These are phyloP conservation scores for Hymenoscyphus scutula DNA, from an alignment of 2,329 filamentous ascomycete genomes.

Conservation along the genomic window DNA sequence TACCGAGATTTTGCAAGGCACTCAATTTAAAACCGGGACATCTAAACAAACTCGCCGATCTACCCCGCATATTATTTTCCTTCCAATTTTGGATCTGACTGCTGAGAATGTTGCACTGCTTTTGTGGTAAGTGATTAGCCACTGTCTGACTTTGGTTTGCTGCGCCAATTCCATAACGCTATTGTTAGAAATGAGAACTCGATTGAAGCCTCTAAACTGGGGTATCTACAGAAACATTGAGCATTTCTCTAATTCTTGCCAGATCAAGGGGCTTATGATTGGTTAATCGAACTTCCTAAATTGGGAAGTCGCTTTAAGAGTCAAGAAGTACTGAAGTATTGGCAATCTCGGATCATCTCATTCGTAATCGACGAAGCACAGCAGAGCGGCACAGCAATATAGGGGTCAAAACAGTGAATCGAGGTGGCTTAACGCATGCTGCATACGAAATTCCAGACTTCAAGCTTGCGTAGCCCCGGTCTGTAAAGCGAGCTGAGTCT, in stretches of 20 bases:
- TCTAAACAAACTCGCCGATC: neutral
- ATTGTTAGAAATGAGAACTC: too few species aligned
- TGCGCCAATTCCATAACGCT: neutral
- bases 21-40: neutral
- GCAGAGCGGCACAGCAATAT: neutral
- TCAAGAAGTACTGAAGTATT: neutral
- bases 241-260: too few species aligned
- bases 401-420: neutral
- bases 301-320: neutral
- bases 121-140: neutral
- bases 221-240: too few species aligned
- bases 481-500: neutral
- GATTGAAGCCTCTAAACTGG: too few species aligned
- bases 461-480: neutral
- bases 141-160: neutral
- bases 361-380: neutral
- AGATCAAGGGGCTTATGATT: too few species aligned
- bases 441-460: neutral
- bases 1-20: neutral
- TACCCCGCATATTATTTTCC: conserved; percentile 1
- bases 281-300: neutral
- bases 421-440: neutral
- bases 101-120: neutral
- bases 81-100: neutral
- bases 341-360: neutral